Evolutionary conservation across 805 yeast species (phyloP).

Genomic region (Hanseniaspora meyeri): DNA sequence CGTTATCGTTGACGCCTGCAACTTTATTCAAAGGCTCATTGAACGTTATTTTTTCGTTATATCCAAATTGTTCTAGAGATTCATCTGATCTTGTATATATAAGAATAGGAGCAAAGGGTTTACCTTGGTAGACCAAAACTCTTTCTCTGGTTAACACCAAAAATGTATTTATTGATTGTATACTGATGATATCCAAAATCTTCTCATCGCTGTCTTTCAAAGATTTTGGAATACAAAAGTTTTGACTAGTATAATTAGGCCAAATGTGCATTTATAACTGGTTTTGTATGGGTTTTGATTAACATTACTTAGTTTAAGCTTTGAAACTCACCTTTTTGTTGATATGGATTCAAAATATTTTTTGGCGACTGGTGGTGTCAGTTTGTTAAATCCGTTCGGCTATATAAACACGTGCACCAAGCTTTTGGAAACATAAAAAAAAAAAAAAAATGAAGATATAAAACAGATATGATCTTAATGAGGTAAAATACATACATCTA

Average conservation of each 20-base stretch:
- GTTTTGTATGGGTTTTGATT: not conserved
- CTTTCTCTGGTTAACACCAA: conserved; percentile 23
- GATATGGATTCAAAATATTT: no score
- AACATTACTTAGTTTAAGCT: no score
- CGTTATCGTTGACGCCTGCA: conserved; percentile 17
- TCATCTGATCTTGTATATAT: conserved; percentile 23
- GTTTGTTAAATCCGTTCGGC: not conserved
- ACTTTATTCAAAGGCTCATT: conserved; percentile 16
- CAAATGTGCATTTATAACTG: conserved; percentile 19
- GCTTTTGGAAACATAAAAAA: not conserved
- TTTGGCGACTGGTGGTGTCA: no score
- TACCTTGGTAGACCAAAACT: conserved; percentile 24
- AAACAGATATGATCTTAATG: not conserved
- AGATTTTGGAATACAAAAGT: conserved; percentile 17
- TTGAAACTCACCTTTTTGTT: no score
- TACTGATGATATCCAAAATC: conserved; percentile 20
- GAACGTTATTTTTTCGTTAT: conserved; percentile 17
- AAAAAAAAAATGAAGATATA: not conserved
- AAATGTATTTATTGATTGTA: conserved; percentile 23
- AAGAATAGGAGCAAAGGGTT: conserved; percentile 26
- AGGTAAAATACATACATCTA: conserved; percentile 24
- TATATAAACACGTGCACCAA: not conserved
- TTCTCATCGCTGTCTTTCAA: conserved; percentile 12
- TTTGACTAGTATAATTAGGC: conserved; percentile 26
- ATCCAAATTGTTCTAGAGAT: conserved; percentile 25